These are phyloP conservation scores for Ustilago cynodontis DNA, from an alignment of 1,284 basidiomycete species.

Conservation along the genomic window DNA sequence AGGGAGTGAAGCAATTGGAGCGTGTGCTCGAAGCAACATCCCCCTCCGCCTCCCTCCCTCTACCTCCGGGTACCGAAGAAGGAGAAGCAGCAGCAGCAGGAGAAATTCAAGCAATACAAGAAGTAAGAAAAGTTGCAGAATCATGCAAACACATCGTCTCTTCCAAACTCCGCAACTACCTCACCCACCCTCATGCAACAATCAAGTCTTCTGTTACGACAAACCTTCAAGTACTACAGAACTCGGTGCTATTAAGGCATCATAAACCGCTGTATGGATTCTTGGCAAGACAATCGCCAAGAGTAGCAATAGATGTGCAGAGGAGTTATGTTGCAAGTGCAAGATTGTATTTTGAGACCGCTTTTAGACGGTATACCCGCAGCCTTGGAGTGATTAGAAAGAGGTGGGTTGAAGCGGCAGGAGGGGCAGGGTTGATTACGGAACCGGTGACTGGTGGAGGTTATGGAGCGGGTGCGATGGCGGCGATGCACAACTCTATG, in stretches of 20 bases:
- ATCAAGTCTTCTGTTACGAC: slow-evolving; percentile 86
- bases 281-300: slow-evolving; percentile 82
- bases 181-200: slow-evolving; percentile 83
- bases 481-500: slow-evolving; percentile 22
- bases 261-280: slow-evolving; percentile 82
- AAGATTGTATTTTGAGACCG: slow-evolving; percentile 94
- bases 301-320: slow-evolving; percentile 89
- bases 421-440: background rate
- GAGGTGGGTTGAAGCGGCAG: slow-evolving; percentile 48
- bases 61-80: background rate
- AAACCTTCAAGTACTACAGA: slow-evolving; percentile 93
- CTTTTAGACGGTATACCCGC: slow-evolving; percentile 88
- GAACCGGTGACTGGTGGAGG: slow-evolving; percentile 6
- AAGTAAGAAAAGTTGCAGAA: slow-evolving; percentile 84
- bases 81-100: background rate
- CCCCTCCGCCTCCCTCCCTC: slow-evolving; percentile 73
- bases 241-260: slow-evolving; percentile 82
- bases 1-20: slow-evolving; percentile 83
- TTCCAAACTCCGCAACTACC: slow-evolving; percentile 87
- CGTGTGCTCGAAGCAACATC: slow-evolving; percentile 77
- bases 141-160: slow-evolving; percentile 84
- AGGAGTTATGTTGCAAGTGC: slow-evolving; percentile 86
- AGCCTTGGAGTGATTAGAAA: slow-evolving; percentile 65
- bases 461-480: background rate
- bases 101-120: slow-evolving; percentile 77